These are phyloP conservation scores for Tulasnella sp. DNA, from an alignment of 768 basidiomycete species.

Conservation along the genomic window DNA sequence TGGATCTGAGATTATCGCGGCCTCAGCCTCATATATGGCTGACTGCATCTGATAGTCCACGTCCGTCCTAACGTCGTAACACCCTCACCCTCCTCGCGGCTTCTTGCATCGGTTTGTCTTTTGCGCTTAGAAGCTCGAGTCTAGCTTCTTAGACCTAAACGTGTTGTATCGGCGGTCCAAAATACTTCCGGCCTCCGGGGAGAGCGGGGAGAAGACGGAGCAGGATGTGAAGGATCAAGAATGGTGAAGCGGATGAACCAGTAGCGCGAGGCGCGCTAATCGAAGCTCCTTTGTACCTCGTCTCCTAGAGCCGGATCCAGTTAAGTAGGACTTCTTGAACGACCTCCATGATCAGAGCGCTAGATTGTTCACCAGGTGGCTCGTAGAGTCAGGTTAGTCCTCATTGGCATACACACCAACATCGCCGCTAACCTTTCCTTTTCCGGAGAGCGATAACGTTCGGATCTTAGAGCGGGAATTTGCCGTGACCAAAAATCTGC, in stretches of 20 bases:
- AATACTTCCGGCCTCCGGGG: conserved; percentile 69
- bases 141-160: conserved; percentile 96
- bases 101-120: conserved; percentile 69
- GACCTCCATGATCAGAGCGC: conserved; percentile 96
- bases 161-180: conserved; percentile 99
- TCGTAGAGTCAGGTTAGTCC: conserved; percentile 73
- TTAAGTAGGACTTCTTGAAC: conserved; percentile 92
- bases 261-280: not conserved
- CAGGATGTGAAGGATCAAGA: conserved; percentile 69
- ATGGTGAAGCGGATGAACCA: conserved; percentile 41
- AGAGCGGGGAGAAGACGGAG: conserved; percentile 55
- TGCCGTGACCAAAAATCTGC: conserved; percentile 72
- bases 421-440: not conserved
- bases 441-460: conserved; percentile 57
- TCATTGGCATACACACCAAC: not conserved
- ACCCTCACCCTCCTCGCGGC: conserved; percentile 60
- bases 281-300: not conserved
- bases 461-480: conserved; percentile 74
- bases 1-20: conserved; percentile 98
- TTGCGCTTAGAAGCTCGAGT: conserved; percentile 88
- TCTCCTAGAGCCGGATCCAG: conserved; percentile 79
- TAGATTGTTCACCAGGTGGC: conserved; percentile 99
- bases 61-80: conserved; percentile 84
- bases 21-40: conserved; percentile 73
- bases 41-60: conserved; percentile 59